Evolutionary conservation across 768 basidiomycete species (phyloP), one percentile per base, ranked within the genome.

Genomic region (Peribolospora kevripleyi): DNA sequence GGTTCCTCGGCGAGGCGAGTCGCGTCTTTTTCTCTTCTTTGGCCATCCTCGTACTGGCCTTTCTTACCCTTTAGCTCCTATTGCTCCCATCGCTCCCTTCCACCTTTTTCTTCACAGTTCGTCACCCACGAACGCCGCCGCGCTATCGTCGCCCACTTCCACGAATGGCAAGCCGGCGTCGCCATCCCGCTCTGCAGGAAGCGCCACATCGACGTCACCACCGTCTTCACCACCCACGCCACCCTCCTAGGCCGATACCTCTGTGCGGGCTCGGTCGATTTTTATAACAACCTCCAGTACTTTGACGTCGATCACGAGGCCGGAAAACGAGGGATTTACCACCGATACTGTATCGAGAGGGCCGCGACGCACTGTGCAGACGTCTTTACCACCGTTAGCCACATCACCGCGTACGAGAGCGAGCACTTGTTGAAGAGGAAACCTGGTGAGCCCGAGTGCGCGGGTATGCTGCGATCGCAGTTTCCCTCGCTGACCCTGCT

Each of bases 261-360:
- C 61, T 98, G 93, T 63, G 93, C 93, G 1, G 93, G 93, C 57
- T 83, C 80, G 49, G 93, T 95, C 64, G 93, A 98, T 63, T 98
- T 98, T 64, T 98, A 98, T 76, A 98, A 97, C 73, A 95, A 98
- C 67, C 74, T 98, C 14, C 86, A 91, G 67, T 95, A 97, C 73
- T 98, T 98, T 67, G 93, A 98, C 61, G 93, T 97, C 57, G 93
- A 98, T 64, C 91, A 97, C 65, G 93, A 98, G 69, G 93, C 93
- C 0, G 93, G 93, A 46, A 97, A 97, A 70, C 79, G 93, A 57
- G 93, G 93, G 11, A 98, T 98, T 66, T 98, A 98, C 69, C 93
- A 98, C 67, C 69, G 81, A 50, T 97, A 98, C 71, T 98, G 93
- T 68, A 88, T 98, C 67, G 93, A 98, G 67, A 79, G 93, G 52